A percentile compares a stretch with the other conserved stretches of the same genome.
Conservation (phyloP, 495 filamentous ascomycete genomes). For the Penicillium maclennaniae region DNA sequence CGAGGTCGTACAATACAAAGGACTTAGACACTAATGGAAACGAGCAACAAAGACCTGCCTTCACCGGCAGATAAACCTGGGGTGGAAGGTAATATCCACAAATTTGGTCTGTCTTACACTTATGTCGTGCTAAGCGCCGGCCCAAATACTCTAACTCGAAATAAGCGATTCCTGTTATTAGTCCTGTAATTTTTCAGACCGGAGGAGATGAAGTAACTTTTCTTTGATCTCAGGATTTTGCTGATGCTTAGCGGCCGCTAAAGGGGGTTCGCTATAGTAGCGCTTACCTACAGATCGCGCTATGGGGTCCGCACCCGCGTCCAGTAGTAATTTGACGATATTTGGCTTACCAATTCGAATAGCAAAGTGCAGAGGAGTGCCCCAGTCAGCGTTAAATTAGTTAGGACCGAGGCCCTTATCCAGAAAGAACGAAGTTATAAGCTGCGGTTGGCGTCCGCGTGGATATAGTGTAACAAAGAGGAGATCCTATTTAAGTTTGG, state of each 20-base stretch:
- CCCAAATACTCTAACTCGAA: too few species aligned
- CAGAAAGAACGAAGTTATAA: slow-evolving; percentile 14
- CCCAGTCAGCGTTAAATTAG: slow-evolving; percentile 5
- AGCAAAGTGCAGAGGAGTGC: slow-evolving; percentile 13
- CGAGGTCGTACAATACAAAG: too few species aligned
- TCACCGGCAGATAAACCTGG: too few species aligned
- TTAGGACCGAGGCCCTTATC: slow-evolving; percentile 16
- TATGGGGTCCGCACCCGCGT: slow-evolving; percentile 15
- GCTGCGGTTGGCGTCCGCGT: neutral
- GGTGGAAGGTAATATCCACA: too few species aligned
- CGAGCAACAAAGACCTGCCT: too few species aligned
- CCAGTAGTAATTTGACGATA: slow-evolving; percentile 8
- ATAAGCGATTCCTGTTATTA: too few species aligned
- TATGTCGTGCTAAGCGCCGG: too few species aligned
- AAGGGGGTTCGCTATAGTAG: slow-evolving; percentile 3
- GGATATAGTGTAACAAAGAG: slow-evolving; percentile 7
- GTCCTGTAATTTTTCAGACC: neutral
- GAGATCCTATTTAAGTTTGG: slow-evolving; percentile 3
- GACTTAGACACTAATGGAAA: too few species aligned
- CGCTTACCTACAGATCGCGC: slow-evolving; percentile 3
- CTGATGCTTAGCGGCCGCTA: neutral
- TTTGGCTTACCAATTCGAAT: neutral
- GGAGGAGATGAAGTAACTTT: slow-evolving; percentile 2
- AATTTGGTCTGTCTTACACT: too few species aligned
- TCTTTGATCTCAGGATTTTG: slow-evolving; percentile 2